Conservation (phyloP, 225 moss, liverwort and hornwort genomes). For the Sphagnum contortum region DNA sequence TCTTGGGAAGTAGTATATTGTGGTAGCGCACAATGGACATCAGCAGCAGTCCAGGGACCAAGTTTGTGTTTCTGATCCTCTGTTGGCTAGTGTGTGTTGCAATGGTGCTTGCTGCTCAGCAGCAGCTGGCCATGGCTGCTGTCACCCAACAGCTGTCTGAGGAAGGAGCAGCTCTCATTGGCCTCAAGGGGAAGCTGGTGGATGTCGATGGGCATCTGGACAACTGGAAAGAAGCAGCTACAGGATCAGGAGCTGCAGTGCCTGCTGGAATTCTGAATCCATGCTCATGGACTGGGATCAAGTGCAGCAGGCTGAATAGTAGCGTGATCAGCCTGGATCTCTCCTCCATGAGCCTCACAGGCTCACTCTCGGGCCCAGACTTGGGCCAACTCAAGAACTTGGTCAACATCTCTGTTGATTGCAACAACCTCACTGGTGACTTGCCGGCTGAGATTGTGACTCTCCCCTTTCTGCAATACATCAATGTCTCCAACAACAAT, state of each 20-base stretch:
- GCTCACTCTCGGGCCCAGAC: slow-evolving; percentile 17
- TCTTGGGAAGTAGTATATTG: no score
- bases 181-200: slow-evolving; percentile 21
- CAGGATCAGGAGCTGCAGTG: no score
- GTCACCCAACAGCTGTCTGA: slow-evolving; percentile 8
- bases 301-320: slow-evolving; percentile 15
- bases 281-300: slow-evolving; percentile 42
- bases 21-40: no score
- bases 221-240: slow-evolving; percentile 23
- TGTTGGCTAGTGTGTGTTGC: no score
- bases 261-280: slow-evolving; percentile 12
- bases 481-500: slow-evolving; percentile 63
- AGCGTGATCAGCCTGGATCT: slow-evolving; percentile 31
- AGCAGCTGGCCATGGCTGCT: slow-evolving; percentile 13
- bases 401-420: slow-evolving; percentile 41
- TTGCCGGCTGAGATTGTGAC: slow-evolving; percentile 38
- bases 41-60: no score
- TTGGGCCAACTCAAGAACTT: slow-evolving; percentile 25
- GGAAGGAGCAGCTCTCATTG: slow-evolving; percentile 30
- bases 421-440: slow-evolving; percentile 73
- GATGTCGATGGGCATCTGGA: slow-evolving; percentile 26
- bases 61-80: no score
- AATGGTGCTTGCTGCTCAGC: no score
- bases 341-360: slow-evolving; percentile 46
- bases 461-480: slow-evolving; percentile 32